These are phyloP conservation scores for Talaromyces borbonicus DNA, from an alignment of 495 filamentous ascomycete species.

Conservation along the genomic window DNA sequence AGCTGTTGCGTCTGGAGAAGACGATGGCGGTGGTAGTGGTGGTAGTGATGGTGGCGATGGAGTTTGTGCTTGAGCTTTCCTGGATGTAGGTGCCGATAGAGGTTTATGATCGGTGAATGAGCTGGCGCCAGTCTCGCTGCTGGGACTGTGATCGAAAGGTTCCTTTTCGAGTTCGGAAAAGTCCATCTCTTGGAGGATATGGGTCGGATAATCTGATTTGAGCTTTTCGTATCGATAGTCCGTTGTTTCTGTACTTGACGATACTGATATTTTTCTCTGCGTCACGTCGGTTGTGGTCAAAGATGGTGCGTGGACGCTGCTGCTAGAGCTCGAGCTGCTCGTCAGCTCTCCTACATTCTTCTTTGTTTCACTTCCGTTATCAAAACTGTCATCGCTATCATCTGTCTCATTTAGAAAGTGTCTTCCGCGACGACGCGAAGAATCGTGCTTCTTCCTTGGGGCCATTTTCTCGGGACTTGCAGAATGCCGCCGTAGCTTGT, in stretches of 20 bases:
- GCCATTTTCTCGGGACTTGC: not conserved
- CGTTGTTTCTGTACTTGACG: not conserved
- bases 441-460: not conserved
- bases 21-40: constrained; percentile 5
- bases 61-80: constrained; percentile 19
- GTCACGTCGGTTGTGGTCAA: not conserved
- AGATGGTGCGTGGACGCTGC: constrained; percentile 1
- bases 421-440: not conserved
- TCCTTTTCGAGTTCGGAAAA: constrained; percentile 35
- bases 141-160: constrained; percentile 32
- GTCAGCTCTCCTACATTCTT: not conserved
- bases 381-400: constrained; percentile 6
- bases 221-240: constrained; percentile 9
- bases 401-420: not conserved
- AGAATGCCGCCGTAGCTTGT: not conserved
- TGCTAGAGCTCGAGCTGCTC: not conserved
- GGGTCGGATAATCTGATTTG: constrained; percentile 32
- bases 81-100: not conserved
- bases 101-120: constrained; percentile 6
- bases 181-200: constrained; percentile 32
- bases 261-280: not conserved
- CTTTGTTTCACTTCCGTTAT: not conserved
- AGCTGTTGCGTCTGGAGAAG: not conserved
- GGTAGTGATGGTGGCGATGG: constrained; percentile 20
- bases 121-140: constrained; percentile 11